These are phyloP conservation scores for Tulasnella calospora DNA, from an alignment of 768 basidiomycete genomes.

Conservation along the genomic window DNA sequence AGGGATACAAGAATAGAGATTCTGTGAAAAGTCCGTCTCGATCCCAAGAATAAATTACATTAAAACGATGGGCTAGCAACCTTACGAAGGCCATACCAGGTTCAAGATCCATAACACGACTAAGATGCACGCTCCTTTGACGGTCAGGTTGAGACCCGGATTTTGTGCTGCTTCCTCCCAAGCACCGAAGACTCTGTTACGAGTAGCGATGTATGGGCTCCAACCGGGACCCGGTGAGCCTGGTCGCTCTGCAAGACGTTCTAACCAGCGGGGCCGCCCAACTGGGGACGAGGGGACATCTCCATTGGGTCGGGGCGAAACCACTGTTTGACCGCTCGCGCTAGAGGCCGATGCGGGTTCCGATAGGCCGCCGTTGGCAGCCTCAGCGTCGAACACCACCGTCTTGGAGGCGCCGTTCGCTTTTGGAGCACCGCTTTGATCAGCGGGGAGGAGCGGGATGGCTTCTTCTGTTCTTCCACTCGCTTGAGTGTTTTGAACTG, in stretches of 20 bases:
- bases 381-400: neutral
- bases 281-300: neutral
- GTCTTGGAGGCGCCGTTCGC: neutral
- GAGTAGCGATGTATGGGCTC: slow-evolving; percentile 31
- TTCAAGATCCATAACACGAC: slow-evolving; percentile 62
- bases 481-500: neutral
- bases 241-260: slow-evolving; percentile 44
- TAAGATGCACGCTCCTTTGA: slow-evolving; percentile 43
- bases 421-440: slow-evolving; percentile 4
- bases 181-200: slow-evolving; percentile 32
- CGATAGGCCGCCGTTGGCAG: neutral
- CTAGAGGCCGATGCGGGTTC: neutral
- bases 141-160: slow-evolving; percentile 42
- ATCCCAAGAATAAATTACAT: neutral
- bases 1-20: neutral
- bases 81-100: slow-evolving; percentile 48
- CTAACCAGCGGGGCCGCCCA: slow-evolving; percentile 45
- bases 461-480: neutral
- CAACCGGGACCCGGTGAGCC: slow-evolving; percentile 30
- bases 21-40: neutral
- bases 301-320: neutral
- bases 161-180: slow-evolving; percentile 35
- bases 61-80: neutral
- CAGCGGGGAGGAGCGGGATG: slow-evolving; percentile 15
- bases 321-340: neutral